These are phyloP conservation scores for Coemansia umbellata DNA, from an alignment of 192 early-diverging fungal species.

Conservation along the genomic window DNA sequence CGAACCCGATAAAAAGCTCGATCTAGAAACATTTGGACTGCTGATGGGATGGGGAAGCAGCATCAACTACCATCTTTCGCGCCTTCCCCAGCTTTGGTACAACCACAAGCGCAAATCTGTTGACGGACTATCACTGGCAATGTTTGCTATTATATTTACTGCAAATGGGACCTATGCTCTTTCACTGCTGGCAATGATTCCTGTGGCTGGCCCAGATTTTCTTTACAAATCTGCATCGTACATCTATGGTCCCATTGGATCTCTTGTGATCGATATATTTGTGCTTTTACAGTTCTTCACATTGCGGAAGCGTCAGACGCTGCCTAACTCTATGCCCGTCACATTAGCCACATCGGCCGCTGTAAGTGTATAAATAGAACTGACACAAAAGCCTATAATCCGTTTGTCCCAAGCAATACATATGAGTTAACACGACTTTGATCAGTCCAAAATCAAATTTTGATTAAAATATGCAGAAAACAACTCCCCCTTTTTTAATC, in stretches of 20 bases:
- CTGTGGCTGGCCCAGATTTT: conserved; percentile 5
- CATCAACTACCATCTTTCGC: conserved; percentile 61
- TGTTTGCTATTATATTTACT: conserved; percentile 65
- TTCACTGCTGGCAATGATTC: conserved; percentile 47
- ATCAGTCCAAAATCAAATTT: too few species aligned
- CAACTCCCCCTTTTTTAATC: too few species aligned
- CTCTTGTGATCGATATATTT: conserved; percentile 14
- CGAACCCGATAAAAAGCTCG: not conserved
- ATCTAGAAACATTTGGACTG: conserved; percentile 40
- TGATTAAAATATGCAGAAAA: too few species aligned
- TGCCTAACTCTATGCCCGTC: not conserved
- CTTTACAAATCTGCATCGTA: conserved; percentile 8
- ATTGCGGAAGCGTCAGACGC: not conserved
- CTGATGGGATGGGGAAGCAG: conserved; percentile 69
- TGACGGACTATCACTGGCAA: conserved; percentile 66
- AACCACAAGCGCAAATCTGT: conserved; percentile 61
- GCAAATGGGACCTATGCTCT: conserved; percentile 60
- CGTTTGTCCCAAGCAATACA: too few species aligned
- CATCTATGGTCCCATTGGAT: conserved; percentile 24
- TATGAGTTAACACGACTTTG: too few species aligned
- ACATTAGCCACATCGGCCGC: too few species aligned
- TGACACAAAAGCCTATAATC: too few species aligned
- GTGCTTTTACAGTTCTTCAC: conserved; percentile 12
- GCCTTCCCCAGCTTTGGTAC: conserved; percentile 73
- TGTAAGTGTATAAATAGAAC: too few species aligned